These are phyloP conservation scores for Beauveria medogensis DNA, from an alignment of 2,329 filamentous ascomycete genomes.

Conservation along the genomic window DNA sequence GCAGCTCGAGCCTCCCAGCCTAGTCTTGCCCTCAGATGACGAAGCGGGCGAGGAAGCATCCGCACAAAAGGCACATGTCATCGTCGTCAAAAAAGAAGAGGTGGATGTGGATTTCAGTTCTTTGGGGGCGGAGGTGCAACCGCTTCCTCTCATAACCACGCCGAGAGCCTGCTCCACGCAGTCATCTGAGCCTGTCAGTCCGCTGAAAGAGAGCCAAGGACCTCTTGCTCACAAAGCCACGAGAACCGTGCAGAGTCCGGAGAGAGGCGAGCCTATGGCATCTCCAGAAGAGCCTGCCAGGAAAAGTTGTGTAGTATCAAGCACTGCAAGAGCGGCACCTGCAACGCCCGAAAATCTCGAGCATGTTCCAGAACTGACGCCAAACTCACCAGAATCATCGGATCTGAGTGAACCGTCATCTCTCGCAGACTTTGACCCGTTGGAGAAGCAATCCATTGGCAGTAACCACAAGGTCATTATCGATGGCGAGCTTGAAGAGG, in stretches of 20 bases:
- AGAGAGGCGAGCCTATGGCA: neutral
- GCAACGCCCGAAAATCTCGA: neutral
- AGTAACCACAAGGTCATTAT: neutral
- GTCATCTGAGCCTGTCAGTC: too few relatives aligned
- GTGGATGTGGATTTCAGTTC: neutral
- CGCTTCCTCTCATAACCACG: neutral
- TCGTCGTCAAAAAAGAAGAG: neutral
- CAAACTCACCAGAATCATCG: conserved; percentile 1
- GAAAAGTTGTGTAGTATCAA: too few relatives aligned
- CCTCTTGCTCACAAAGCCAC: neutral
- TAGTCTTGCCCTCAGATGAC: neutral
- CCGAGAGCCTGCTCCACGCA: neutral
- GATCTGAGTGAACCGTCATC: neutral
- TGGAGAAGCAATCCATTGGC: neutral
- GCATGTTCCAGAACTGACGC: neutral
- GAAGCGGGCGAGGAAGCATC: neutral
- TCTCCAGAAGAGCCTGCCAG: too few relatives aligned
- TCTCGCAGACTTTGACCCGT: neutral
- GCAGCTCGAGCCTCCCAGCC: neutral
- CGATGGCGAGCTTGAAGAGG: neutral
- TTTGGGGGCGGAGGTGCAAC: too few relatives aligned
- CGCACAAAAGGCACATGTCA: too few relatives aligned
- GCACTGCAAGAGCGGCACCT: too few relatives aligned
- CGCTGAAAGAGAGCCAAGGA: neutral
- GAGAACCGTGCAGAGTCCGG: too few relatives aligned